Base-by-base conservation (phyloP, 2,329 filamentous ascomycete species). In the Xylariaceae sp. region DNA sequence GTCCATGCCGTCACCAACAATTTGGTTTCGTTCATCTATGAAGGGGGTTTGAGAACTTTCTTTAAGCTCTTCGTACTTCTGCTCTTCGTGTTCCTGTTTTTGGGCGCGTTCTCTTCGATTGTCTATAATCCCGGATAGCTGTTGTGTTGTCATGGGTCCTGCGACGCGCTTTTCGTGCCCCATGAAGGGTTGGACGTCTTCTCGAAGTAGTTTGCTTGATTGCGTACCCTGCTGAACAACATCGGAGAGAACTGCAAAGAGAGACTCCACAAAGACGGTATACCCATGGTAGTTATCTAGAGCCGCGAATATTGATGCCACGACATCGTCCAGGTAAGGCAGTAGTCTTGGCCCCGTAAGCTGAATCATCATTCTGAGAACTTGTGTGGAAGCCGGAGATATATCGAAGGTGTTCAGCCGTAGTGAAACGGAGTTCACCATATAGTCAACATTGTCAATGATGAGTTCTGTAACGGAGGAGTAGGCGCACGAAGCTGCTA, bases 221-320 rank as follows among this genome's bases (percentile, higher is more conserved):
- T 82, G 86, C 11, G 85, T 81, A 3, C 89, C 89, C 69, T 96
- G 89, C 46, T 89, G 83, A 11, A 94, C 89, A 49, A 97, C 82
- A 52, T 90, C 88, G 47, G 83, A 85, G 5, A 99, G 72, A 0
- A 95, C 90, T 1, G 81, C 75, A 65, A 97, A 99, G 6, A 99
- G 74, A 41, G 85, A 80, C 63, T 96, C 90, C 1, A 95, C 91
- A 49, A 99, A 83, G 15, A 79, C 72, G 0, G 90, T 85, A 65
- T 99, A 97, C 1, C 94, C 94, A 61, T 99, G 94, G 61, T 94
- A 99, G 61, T 90, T 89, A 58, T 96, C 90, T n/a, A 99, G 72
- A 0, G 91, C 90, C 0, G 88, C 87, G 66, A 99, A 97, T 36
- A 99, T 90, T 1, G 89, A 92, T 5, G 85, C 87, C 3, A 97